Base-by-base conservation (phyloP, 345 rosid genomes). In the Salix udensis region DNA sequence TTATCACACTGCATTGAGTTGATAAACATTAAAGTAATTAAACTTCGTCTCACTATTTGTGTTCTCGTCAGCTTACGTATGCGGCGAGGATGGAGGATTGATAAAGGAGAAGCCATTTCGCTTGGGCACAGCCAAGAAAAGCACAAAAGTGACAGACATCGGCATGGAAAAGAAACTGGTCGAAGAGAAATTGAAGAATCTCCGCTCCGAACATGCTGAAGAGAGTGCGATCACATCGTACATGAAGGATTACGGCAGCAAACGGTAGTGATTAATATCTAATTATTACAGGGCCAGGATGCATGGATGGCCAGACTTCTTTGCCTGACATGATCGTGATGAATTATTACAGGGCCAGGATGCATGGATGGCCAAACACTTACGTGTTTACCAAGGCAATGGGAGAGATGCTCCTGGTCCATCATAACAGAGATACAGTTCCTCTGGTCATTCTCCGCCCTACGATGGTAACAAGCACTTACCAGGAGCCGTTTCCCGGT, bases 91-190 rank as follows among this genome's bases (percentile, higher is more conserved):
- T 65, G 75, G 79, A 21, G 96, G 91, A 23, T 66, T 91, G 24
- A 58, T 87, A 74, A 46, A 50, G 73, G 89, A 89, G 68, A 81
- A 71, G 13, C 62, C 88, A 4, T 82, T 78, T 23, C 26, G 1
- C 10, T 74, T 92, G 88, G 92, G 92, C 5, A 85, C 88, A 74
- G 81, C 94, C 11, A 81, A 88, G 14, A 89, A 89, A 36, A 90
- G 89, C 18, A 68, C 72, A 14, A 10, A 79, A 16, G 88, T 87
- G 21, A 76, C 86, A 58, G 91, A 89, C 78, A 79, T 88, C 58
- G 77, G 85, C 40, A 42, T 14, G 5, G 90, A 93, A 82, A 83
- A 62, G 73, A 78, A 85, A 68, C 5, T 92, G 64, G 71, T 85
- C 2, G 83, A 85, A 15, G 84, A 87, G 50, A 86, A 83, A 67